These are phyloP conservation scores for Mediolabrus comicus DNA, from an alignment of 108 stramenopile species.

Conservation along the genomic window DNA sequence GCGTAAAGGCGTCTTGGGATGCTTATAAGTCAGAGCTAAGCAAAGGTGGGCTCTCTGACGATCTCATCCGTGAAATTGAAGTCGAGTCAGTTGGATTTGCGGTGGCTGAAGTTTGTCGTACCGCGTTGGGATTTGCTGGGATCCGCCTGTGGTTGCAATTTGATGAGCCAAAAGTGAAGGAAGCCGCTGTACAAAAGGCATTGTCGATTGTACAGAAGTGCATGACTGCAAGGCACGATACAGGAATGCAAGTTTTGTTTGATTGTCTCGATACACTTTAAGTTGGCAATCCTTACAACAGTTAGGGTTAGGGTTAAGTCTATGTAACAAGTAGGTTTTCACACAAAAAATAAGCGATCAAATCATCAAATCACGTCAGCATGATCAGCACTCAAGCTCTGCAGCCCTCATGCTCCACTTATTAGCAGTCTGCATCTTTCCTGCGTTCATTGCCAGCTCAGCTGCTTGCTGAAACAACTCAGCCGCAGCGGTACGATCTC, in stretches of 20 bases:
- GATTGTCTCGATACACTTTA: constrained; percentile 30
- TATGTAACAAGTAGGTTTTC: background rate
- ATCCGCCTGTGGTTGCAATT: constrained; percentile 81
- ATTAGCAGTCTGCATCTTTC: constrained; percentile 73
- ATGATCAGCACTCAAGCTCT: constrained; percentile 37
- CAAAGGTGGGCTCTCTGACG: constrained; percentile 41
- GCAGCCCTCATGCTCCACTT: constrained; percentile 73
- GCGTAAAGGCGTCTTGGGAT: constrained; percentile 52
- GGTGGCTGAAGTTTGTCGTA: constrained; percentile 74
- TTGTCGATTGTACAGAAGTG: constrained; percentile 66
- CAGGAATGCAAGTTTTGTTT: constrained; percentile 53
- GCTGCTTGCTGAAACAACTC: constrained; percentile 62
- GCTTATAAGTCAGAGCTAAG: constrained; percentile 47
- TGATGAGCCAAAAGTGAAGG: constrained; percentile 59
- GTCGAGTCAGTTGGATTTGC: constrained; percentile 76
- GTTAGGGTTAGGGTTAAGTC: background rate
- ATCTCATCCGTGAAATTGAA: constrained; percentile 58
- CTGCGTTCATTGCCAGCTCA: constrained; percentile 53
- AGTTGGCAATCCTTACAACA: background rate
- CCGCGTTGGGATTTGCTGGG: constrained; percentile 75
- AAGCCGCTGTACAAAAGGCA: constrained; percentile 59
- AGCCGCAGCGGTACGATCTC: constrained; percentile 40
- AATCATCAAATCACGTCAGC: too few species aligned
- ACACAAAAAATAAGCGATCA: background rate
- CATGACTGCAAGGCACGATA: constrained; percentile 61